phyloP scores from a whole-genome alignment of 192 early-diverging fungal genomes.

The Podila epigama region DNA sequence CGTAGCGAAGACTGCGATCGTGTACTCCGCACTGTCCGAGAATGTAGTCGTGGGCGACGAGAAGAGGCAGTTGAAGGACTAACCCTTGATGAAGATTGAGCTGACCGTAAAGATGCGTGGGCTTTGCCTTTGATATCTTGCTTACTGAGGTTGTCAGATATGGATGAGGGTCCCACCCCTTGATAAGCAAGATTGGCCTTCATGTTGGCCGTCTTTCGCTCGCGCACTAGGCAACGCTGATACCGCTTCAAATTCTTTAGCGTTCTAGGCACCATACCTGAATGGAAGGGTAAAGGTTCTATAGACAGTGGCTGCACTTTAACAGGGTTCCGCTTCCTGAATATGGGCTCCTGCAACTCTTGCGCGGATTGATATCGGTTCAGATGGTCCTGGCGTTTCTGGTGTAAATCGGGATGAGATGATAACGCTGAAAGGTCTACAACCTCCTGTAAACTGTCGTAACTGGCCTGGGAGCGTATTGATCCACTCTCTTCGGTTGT shows the following conservation, averaged over 20 bases:
- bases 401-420: not conserved
- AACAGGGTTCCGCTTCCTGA: slow-evolving; percentile 14
- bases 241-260: slow-evolving; percentile 15
- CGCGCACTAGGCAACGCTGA: slow-evolving; percentile 6
- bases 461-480: not conserved
- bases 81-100: not conserved
- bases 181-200: not conserved
- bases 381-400: not conserved
- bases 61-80: not conserved
- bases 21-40: not conserved
- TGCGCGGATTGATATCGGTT: not conserved
- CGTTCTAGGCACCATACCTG: slow-evolving; percentile 29
- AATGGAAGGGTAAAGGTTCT: slow-evolving; percentile 36
- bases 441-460: not conserved
- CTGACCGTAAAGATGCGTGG: not conserved
- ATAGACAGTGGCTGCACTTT: slow-evolving; percentile 35
- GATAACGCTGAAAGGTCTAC: not conserved
- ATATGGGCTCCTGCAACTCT: not conserved
- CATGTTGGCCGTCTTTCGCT: not conserved
- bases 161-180: not conserved
- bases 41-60: not conserved
- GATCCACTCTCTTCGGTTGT: not conserved
- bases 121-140: not conserved
- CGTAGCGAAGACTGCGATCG: slow-evolving; percentile 27
- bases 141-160: not conserved